Evolutionary conservation across 2,329 filamentous ascomycete species (phyloP).

Genomic region (Triangularia setosa): DNA sequence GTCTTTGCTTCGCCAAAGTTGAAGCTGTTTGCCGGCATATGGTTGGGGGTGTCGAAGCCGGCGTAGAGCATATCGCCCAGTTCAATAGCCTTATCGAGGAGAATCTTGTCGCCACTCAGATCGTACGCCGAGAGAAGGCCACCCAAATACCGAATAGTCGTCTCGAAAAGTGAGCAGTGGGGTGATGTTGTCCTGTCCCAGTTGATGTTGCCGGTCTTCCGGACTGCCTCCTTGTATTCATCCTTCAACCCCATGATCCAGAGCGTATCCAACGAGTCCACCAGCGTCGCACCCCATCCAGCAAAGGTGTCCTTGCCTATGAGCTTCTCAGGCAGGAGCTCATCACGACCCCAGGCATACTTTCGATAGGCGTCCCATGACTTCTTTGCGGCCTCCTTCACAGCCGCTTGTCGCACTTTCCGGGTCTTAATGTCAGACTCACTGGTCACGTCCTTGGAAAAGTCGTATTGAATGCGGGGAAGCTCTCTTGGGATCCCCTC

Average conservation of each 20-base stretch:
- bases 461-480: slow-evolving; percentile 43
- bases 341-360: slow-evolving; percentile 54
- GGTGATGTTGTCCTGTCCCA: slow-evolving; percentile 45
- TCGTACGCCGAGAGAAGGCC: slow-evolving; percentile 52
- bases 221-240: slow-evolving; percentile 52
- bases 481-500: slow-evolving; percentile 31
- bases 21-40: slow-evolving; percentile 46
- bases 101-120: slow-evolving; percentile 42
- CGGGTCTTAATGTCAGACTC: slow-evolving; percentile 38
- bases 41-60: slow-evolving; percentile 52
- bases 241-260: slow-evolving; percentile 56
- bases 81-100: slow-evolving; percentile 50
- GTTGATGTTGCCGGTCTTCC: slow-evolving; percentile 49
- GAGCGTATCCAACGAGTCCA: slow-evolving; percentile 57
- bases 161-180: slow-evolving; percentile 59
- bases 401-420: slow-evolving; percentile 34
- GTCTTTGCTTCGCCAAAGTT: slow-evolving; percentile 40
- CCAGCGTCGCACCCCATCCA: slow-evolving; percentile 56
- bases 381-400: slow-evolving; percentile 40
- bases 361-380: slow-evolving; percentile 51
- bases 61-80: slow-evolving; percentile 51
- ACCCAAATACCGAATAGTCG: slow-evolving; percentile 54
- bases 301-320: slow-evolving; percentile 45
- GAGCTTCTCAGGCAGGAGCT: slow-evolving; percentile 49
- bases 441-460: slow-evolving; percentile 30